These are phyloP conservation scores for Leccinum longicurvipes DNA, from an alignment of 768 basidiomycete genomes.

Conservation along the genomic window DNA sequence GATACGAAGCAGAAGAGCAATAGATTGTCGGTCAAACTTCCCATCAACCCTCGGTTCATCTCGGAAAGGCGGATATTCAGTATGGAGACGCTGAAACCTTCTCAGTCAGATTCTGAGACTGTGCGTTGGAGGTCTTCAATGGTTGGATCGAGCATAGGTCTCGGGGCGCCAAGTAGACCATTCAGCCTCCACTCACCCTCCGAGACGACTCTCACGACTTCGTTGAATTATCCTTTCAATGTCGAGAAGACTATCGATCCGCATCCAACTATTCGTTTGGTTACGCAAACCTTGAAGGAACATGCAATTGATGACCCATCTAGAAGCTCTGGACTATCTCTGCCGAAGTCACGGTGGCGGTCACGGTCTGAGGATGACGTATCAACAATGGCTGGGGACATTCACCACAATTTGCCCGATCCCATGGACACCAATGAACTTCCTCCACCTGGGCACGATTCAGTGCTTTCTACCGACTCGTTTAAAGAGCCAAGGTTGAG, in stretches of 20 bases:
- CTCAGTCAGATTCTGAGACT: constrained; percentile 20
- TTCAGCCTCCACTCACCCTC: constrained; percentile 23
- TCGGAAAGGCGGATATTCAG: constrained; percentile 26
- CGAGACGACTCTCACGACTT: constrained; percentile 23
- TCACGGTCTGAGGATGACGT: constrained; percentile 16
- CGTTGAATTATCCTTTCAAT: constrained; percentile 2
- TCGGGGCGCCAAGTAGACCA: constrained; percentile 6
- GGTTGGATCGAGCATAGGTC: constrained; percentile 10
- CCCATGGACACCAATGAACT: constrained; percentile 8
- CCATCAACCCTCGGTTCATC: constrained; percentile 28
- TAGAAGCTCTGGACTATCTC: constrained; percentile 4
- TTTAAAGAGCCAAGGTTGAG: constrained; percentile 57
- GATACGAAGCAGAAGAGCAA: constrained; percentile 46
- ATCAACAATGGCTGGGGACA: constrained; percentile 2
- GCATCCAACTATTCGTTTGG: constrained; percentile 25
- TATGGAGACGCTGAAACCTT: constrained; percentile 16
- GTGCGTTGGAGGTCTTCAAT: constrained; percentile 13
- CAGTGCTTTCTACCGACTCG: constrained; percentile 13
- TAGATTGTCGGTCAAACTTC: constrained; percentile 34
- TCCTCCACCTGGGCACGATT: constrained; percentile 15
- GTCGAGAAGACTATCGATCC: constrained; percentile 8
- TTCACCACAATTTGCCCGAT: constrained; percentile 7
- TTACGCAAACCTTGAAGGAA: constrained; percentile 12
- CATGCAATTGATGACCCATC: background rate
- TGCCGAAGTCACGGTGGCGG: constrained; percentile 9